Evolutionary conservation across 2,329 filamentous ascomycete species (phyloP), one percentile per base, ranked within the genome.

Genomic region (Pseudogymnoascus sp.): DNA sequence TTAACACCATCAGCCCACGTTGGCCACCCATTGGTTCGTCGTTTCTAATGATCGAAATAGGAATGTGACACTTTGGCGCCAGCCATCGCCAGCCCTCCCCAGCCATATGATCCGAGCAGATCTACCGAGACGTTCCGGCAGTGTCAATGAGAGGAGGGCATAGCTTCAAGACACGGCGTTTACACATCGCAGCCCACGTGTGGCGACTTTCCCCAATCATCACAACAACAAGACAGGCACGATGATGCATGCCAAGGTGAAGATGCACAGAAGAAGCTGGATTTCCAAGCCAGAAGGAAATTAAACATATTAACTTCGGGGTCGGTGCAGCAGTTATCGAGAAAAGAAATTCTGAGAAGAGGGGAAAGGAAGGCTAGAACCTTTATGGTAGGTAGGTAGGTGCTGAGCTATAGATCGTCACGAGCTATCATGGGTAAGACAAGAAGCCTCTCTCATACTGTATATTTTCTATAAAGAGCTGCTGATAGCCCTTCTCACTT

Each of bases 61-160:
- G 51, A 57, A 57, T 57, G 51, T 57, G 51, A 57, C 51, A 57
- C 28, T 8, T 57, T 36, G 28, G 28, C 51, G 51, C 51, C 51
- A 34, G 28, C 51, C 28, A 13, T 34, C 31, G 2, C 31, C 31
- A 34, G 31, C 31, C 10, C 2, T 34, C 31, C 3, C 28, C 51
- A 7, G n/a, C 51, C 28, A 57, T 57, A 57, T 36, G 51, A 36
- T 34, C 28, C 19, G n/a, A 14, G 51, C 8, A 19, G 51, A 57
- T 57, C 51, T 57, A 34, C 51, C 51, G 51, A 57, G 51, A 57
- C 51, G n/a, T 57, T 57, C 51, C 51, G 28, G 51, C 51, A 57
- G 51, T 57, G 51, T 57, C 51, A 57, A 3, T 57, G n/a, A 34
- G n/a, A 21, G 16, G 51, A 57, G 51, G 19, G 51, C 28, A 57